Percentiles rank a stretch among this genome's conserved stretches.
phyloP scores from a whole-genome alignment of 2,329 filamentous ascomycete genomes.

The Pseudocercospora fijiensis region DNA sequence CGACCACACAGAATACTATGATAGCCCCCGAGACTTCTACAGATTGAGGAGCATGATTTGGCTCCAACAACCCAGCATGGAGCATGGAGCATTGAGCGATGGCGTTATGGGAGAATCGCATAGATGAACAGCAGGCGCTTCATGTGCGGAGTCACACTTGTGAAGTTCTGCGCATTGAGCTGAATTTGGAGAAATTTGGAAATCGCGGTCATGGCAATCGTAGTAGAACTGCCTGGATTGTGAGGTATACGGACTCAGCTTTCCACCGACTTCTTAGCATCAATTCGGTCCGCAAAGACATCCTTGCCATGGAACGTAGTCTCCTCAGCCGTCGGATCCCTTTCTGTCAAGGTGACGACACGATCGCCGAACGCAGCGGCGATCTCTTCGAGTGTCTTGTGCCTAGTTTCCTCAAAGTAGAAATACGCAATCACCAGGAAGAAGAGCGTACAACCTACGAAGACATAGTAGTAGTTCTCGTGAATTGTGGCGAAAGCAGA shows the following conservation, averaged over 20 bases:
- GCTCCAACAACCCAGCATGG: neutral
- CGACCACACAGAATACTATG: neutral
- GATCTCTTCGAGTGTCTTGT: constrained; percentile 37
- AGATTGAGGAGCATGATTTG: neutral
- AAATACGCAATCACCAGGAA: constrained; percentile 55
- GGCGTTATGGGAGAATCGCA: neutral
- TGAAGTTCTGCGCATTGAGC: neutral
- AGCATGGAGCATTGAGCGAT: neutral
- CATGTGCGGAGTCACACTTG: neutral
- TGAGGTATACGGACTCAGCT: neutral
- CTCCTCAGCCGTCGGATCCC: constrained; percentile 27
- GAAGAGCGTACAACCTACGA: constrained; percentile 54
- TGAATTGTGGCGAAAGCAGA: constrained; percentile 57
- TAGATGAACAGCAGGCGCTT: neutral
- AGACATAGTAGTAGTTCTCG: constrained; percentile 63
- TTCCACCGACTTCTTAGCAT: neutral
- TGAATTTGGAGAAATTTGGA: neutral
- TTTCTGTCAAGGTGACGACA: constrained; percentile 34
- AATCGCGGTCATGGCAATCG: neutral
- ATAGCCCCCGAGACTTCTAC: neutral
- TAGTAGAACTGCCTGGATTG: no score
- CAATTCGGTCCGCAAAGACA: neutral
- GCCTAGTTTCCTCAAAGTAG: constrained; percentile 50
- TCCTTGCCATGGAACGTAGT: constrained; percentile 28
- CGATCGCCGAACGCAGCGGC: constrained; percentile 37